Percentiles rank a stretch among this genome's conserved stretches.
Evolutionary conservation across 139 green algal species (phyloP).

Genomic region (Chlorokybus atmophyticus): DNA sequence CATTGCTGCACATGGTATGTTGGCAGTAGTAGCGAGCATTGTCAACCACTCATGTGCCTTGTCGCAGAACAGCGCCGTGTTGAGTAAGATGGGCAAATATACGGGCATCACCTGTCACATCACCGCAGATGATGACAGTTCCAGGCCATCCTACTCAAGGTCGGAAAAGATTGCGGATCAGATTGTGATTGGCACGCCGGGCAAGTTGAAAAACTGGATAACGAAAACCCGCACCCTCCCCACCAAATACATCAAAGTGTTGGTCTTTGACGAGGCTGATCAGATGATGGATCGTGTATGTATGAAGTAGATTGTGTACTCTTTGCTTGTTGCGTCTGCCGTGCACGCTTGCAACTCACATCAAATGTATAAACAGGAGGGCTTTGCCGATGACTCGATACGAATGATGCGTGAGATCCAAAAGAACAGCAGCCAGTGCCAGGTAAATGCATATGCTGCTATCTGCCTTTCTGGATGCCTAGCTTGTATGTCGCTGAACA

Average conservation of each 20-base stretch:
- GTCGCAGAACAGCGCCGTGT: conserved; percentile 77
- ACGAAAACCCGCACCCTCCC: conserved; percentile 49
- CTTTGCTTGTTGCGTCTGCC: no score
- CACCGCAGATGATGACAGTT: conserved; percentile 35
- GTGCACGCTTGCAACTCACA: no score
- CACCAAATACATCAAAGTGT: conserved; percentile 52
- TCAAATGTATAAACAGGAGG: no score
- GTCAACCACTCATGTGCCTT: background rate
- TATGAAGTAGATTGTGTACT: no score
- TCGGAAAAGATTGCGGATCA: conserved; percentile 30
- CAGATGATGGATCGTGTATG: conserved; percentile 84
- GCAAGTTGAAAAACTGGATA: conserved; percentile 80
- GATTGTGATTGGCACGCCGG: conserved; percentile 89
- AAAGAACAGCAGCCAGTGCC: no score
- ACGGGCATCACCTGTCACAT: conserved; percentile 42
- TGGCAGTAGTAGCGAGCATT: no score
- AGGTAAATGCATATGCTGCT: no score
- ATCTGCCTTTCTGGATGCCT: no score
- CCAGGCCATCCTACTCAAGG: background rate
- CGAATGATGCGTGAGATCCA: conserved; percentile 41
- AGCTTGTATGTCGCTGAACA: no score
- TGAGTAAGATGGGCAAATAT: conserved; percentile 79
- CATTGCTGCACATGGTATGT: no score
- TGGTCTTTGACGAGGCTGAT: conserved; percentile 99
- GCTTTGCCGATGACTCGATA: conserved; percentile 78